Percentiles rank a stretch among this genome's conserved stretches.
phyloP scores from a whole-genome alignment of 805 yeast species.

The Candida arabinofermentans region DNA sequence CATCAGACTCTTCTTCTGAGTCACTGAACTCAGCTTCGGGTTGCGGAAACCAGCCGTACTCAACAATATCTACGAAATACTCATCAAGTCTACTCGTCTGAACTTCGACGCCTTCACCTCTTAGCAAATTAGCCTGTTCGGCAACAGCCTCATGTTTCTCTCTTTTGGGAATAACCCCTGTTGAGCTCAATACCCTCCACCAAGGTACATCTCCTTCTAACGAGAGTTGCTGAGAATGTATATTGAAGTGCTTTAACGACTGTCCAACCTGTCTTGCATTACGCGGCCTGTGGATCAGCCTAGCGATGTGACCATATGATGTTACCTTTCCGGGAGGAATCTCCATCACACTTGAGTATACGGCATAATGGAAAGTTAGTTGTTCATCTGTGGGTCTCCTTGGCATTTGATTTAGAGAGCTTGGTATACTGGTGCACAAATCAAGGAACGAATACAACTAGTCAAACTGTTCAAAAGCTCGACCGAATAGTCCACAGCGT shows the following conservation, averaged over 20 bases:
- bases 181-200: constrained; percentile 74
- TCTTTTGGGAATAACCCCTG: constrained; percentile 58
- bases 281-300: constrained; percentile 54
- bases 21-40: constrained; percentile 24
- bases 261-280: constrained; percentile 75
- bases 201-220: constrained; percentile 53
- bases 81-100: constrained; percentile 22
- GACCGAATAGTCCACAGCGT: too few species aligned
- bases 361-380: constrained; percentile 50
- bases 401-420: constrained; percentile 35
- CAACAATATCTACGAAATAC: constrained; percentile 38
- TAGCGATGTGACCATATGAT: constrained; percentile 73
- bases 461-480: too few species aligned
- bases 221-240: constrained; percentile 9
- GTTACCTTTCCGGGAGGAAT: constrained; percentile 66
- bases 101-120: constrained; percentile 46
- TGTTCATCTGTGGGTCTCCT: constrained; percentile 32
- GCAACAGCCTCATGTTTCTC: constrained; percentile 38
- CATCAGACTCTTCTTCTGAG: background rate
- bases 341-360: constrained; percentile 46
- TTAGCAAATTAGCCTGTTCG: constrained; percentile 42
- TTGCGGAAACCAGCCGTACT: constrained; percentile 69
- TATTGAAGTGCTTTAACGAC: constrained; percentile 54
- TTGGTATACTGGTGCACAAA: background rate
- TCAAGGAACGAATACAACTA: too few species aligned